These are phyloP conservation scores for Mycena polygramma DNA, from an alignment of 768 basidiomycete species.

Conservation along the genomic window DNA sequence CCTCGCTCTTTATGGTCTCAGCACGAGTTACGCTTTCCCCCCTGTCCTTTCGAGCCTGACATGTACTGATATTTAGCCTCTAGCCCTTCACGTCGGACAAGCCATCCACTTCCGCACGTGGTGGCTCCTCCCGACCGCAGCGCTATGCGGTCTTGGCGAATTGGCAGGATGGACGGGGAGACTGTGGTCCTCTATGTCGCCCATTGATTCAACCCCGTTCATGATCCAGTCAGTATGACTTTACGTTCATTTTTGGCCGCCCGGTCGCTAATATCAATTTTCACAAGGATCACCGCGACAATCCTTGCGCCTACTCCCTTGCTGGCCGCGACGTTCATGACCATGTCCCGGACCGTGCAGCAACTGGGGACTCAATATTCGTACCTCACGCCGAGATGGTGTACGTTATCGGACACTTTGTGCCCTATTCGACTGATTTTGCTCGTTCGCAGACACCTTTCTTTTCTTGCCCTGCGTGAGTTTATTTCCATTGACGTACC, in stretches of 20 bases:
- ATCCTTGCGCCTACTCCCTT: conserved; percentile 71
- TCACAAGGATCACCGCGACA: conserved; percentile 54
- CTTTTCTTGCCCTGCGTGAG: conserved; percentile 54
- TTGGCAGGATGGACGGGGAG: conserved; percentile 65
- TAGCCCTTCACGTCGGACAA: conserved; percentile 64
- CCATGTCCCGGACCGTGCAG: conserved; percentile 33
- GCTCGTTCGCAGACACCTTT: conserved; percentile 47
- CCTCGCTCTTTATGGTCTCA: conserved; percentile 50
- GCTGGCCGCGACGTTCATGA: conserved; percentile 68
- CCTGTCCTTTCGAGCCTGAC: neutral
- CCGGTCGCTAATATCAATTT: neutral
- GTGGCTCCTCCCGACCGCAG: conserved; percentile 66
- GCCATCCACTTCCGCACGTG: conserved; percentile 58
- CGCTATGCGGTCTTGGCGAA: conserved; percentile 63
- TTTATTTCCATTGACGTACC: neutral
- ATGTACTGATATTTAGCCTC: neutral
- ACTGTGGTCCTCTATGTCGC: conserved; percentile 61
- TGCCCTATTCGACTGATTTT: neutral
- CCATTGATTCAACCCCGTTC: conserved; percentile 44
- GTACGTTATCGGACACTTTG: conserved; percentile 43
- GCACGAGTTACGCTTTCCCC: conserved; percentile 48
- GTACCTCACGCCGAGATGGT: neutral
- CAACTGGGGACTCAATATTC: neutral
- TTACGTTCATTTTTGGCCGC: conserved; percentile 2
- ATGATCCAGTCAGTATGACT: conserved; percentile 53